Evolutionary conservation across 2,329 filamentous ascomycete species (phyloP), one percentile per base, ranked within the genome.

Genomic region (Aspergillus pseudonomiae): DNA sequence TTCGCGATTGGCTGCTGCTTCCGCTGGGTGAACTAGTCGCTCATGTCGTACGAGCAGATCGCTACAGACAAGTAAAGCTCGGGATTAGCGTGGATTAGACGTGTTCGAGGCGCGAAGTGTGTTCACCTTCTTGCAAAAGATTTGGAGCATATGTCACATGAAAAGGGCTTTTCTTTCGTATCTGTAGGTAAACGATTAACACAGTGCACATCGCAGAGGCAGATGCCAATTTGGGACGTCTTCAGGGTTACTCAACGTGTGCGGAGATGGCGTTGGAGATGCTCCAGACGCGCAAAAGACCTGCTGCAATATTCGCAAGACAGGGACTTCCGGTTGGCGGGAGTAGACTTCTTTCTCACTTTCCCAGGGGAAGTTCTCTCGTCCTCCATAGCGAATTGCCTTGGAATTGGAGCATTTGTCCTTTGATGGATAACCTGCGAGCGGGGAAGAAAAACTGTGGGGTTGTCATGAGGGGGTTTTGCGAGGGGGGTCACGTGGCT

Each of bases 221-320:
- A 30, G 57, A 39, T 30, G 28, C 16, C 50, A 28, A 45, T 34
- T 24, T 65, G 66, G 59, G 68, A 59, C 61, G 61, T 55, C 43
- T 57, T 62, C 64, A 74, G 75, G 74, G 75, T 74, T 75, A 77
- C 78, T 79, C 77, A 78, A 81, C 79, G 81, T 68, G 81, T 83
- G 75, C 81, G 79, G 76, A 82, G 80, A 78, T 83, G 81, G 69
- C 81, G 78, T 77, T 83, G 81, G 71, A 83, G 80, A 75, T 83
- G 81, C 73, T 83, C 81, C 66, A 83, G 70, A 57, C 81, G 79
- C 61, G 80, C 80, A 72, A 83, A 83, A 45, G 80, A 78, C 66
- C 81, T 73, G 68, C 79, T 80, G 72, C 80, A 83, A 67, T 82
- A 81, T 71, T 81, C 80, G 70, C 81, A 83, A 30, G 79, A 79